Conservation (phyloP, 2,329 filamentous ascomycete genomes). For the Colletotrichum acutatum region DNA sequence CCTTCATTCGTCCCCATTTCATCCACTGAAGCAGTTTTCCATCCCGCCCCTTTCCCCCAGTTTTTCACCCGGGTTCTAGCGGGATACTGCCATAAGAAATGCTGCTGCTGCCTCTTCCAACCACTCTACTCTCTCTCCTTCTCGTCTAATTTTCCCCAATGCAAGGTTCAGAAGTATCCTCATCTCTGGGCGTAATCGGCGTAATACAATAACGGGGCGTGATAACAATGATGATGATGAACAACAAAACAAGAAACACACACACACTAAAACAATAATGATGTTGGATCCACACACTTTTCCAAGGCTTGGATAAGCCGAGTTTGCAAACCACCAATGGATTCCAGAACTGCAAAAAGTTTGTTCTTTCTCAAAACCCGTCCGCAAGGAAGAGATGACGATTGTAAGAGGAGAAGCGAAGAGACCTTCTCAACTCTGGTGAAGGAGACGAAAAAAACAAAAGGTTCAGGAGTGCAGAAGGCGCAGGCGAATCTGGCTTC, state of each 20-base stretch:
- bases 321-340: no score
- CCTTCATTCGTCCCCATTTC: constrained; percentile 8
- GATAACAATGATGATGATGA: background rate
- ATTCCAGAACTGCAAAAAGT: background rate
- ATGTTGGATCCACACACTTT: background rate
- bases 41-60: constrained; percentile 16
- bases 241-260: background rate
- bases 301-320: no score
- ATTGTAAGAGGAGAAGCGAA: background rate
- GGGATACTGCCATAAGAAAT: background rate
- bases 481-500: constrained; percentile 25
- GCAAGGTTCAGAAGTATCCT: background rate
- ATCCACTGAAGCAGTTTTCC: constrained; percentile 17
- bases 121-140: background rate
- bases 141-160: background rate
- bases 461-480: constrained; percentile 10
- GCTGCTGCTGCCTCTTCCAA: background rate
- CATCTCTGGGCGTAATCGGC: constrained; percentile 6
- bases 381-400: constrained; percentile 18
- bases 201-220: background rate
- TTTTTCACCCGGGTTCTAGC: constrained; percentile 30
- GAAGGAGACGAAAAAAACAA: background rate
- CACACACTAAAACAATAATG: background rate
- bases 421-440: background rate
- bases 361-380: background rate